These are phyloP conservation scores for Akanthomyces uredinophilus DNA, from an alignment of 2,329 filamentous ascomycete species.

Conservation along the genomic window DNA sequence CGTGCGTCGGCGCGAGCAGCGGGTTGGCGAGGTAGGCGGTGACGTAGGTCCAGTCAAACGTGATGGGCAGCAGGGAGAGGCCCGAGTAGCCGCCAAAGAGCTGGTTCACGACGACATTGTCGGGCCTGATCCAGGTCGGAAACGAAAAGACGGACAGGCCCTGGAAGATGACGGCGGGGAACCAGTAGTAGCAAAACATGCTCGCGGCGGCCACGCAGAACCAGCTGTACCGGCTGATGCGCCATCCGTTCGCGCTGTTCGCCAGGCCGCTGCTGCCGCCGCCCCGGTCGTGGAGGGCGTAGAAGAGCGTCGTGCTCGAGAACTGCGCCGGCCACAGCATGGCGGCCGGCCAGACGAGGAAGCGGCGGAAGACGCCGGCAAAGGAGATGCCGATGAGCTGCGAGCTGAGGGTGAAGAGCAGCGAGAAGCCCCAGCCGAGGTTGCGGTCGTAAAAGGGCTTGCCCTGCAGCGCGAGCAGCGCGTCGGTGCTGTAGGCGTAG, in stretches of 20 bases:
- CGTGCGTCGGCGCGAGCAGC: slow-evolving; percentile 36
- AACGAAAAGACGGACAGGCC: slow-evolving; percentile 51
- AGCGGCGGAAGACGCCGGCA: slow-evolving; percentile 51
- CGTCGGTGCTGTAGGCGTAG: slow-evolving; percentile 38
- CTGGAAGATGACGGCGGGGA: slow-evolving; percentile 46
- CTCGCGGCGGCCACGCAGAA: slow-evolving; percentile 37
- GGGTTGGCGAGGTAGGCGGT: slow-evolving; percentile 38
- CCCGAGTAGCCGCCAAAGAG: slow-evolving; percentile 51
- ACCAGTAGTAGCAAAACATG: slow-evolving; percentile 49
- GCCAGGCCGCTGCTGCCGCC: slow-evolving; percentile 31
- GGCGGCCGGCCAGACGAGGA: slow-evolving; percentile 53
- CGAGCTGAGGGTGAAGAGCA: slow-evolving; percentile 53
- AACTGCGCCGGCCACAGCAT: slow-evolving; percentile 57
- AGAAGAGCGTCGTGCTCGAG: slow-evolving; percentile 42
- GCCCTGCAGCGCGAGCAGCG: slow-evolving; percentile 37
- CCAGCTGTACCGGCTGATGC: slow-evolving; percentile 40
- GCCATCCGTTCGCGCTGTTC: slow-evolving; percentile 38
- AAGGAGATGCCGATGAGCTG: slow-evolving; percentile 57
- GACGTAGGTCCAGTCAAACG: slow-evolving; percentile 42
- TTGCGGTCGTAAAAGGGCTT: slow-evolving; percentile 41
- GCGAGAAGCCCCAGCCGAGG: slow-evolving; percentile 51
- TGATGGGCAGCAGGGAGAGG: slow-evolving; percentile 48
- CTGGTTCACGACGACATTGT: slow-evolving; percentile 50
- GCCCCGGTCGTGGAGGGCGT: slow-evolving; percentile 36
- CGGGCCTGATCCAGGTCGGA: slow-evolving; percentile 49